Base-by-base conservation (phyloP, 345 rosid genomes). In the Kandelia obovata region DNA sequence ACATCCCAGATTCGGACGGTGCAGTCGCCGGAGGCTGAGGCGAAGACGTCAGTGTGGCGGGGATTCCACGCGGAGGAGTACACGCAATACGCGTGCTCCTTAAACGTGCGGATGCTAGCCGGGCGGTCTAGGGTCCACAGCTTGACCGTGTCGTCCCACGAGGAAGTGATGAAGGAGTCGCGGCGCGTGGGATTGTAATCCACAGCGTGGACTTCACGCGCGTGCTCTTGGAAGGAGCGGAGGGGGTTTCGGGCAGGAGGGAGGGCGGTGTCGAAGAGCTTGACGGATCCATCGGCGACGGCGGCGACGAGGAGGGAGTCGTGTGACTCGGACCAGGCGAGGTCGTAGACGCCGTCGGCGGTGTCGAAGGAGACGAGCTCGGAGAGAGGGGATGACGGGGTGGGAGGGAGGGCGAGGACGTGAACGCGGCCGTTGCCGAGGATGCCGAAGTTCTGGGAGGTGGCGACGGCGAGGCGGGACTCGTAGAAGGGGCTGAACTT, bases 51-150 rank as follows among this genome's bases (percentile, higher is more conserved):
- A 0, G 96, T 88, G 65, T 92, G 98, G 57, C 87, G 86, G 17
- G 97, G 94, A 65, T 95, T 88, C 98, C 98, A 95, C 7, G 85
- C 49, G 47, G 89, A 90, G 35, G 90, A 84, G 70, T 95, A 90
- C 30, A 90, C 96, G 72, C 97, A 92, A 28, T 92, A 95, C 3
- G 90, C 85, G 74, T 95, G 99, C 68, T 95, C 97, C 66, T 88
- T 88, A 66, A 95, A 95, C 0, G 96, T 95, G 8, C 96, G 87
- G 37, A 92, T 74, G 74, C 94, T 88, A 34, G 85, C 83, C 0
- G 96, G 92, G 10, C 99, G 96, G 73, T 94, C 97, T 19, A 94
- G 73, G 28, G 96, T 86, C 98, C 97, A 94, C 52, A 91, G 92
- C 86, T 90, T 95, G 67, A 88, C 61, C 1, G 96, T 84, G 68